phyloP scores from a whole-genome alignment of 2,329 filamentous ascomycete species.

The Aspergillus novofumigatus region DNA sequence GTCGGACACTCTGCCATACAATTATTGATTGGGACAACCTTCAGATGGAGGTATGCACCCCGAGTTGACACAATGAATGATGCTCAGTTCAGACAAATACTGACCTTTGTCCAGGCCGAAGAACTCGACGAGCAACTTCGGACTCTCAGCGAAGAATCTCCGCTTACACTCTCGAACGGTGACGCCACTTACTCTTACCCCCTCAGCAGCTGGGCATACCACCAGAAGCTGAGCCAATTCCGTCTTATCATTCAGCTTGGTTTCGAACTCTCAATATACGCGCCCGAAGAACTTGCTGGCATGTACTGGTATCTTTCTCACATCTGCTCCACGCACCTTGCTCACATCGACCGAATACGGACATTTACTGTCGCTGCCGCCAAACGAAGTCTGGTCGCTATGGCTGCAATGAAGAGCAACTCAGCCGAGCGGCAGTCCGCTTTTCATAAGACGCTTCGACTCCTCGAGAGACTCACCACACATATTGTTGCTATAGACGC shows the following conservation, averaged over 20 bases:
- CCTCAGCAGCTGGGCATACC: conserved; percentile 82
- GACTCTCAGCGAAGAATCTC: conserved; percentile 56
- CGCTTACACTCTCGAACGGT: conserved; percentile 50
- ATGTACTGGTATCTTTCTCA: conserved; percentile 92
- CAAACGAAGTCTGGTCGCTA: conserved; percentile 21
- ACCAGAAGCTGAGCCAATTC: conserved; percentile 86
- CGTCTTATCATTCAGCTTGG: conserved; percentile 85
- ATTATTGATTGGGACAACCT: conserved; percentile 79
- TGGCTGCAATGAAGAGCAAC: conserved; percentile 11
- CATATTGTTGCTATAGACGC: conserved; percentile 60
- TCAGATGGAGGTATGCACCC: conserved; percentile 62
- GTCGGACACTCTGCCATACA: conserved; percentile 83
- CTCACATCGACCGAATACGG: conserved; percentile 70
- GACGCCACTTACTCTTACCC: conserved; percentile 64
- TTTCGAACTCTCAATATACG: conserved; percentile 89
- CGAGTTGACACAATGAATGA: neutral
- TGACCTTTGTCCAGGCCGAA: conserved; percentile 47
- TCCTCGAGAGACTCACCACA: conserved; percentile 58
- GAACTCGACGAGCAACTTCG: conserved; percentile 68
- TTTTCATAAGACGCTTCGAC: conserved; percentile 42
- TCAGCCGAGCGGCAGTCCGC: conserved; percentile 26
- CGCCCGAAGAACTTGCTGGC: conserved; percentile 73
- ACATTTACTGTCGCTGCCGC: conserved; percentile 51
- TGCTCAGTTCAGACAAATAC: neutral
- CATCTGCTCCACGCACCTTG: conserved; percentile 62